These are phyloP conservation scores for Megacollybia marginata DNA, from an alignment of 768 basidiomycete genomes.

Conservation along the genomic window DNA sequence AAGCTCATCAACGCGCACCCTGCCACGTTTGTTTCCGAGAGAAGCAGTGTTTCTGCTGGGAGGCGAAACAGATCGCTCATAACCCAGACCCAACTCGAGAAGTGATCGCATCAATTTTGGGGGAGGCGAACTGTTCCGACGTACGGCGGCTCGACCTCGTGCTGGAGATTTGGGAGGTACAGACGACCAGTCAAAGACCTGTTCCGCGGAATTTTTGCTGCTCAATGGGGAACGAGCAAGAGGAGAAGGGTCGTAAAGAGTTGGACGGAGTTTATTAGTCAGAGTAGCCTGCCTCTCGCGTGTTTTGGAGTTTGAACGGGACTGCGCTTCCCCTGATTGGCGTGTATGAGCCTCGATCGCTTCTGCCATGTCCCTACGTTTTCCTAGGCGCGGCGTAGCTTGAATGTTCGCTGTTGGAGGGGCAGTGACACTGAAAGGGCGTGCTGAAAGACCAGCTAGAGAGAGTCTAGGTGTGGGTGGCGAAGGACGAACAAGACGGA, in stretches of 20 bases:
- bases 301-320: slow-evolving; percentile 33
- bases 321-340: slow-evolving; percentile 22
- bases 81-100: slow-evolving; percentile 11
- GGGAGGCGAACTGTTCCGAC: slow-evolving; percentile 48
- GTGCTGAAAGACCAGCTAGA: slow-evolving; percentile 17
- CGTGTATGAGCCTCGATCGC: slow-evolving; percentile 38
- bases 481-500: slow-evolving; percentile 43
- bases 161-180: slow-evolving; percentile 18
- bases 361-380: no score
- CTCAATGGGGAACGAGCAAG: background rate
- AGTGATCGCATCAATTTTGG: slow-evolving; percentile 37
- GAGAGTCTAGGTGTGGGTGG: slow-evolving; percentile 56
- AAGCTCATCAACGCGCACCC: slow-evolving; percentile 47
- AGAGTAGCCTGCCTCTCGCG: slow-evolving; percentile 18
- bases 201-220: slow-evolving; percentile 19
- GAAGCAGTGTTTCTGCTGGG: background rate
- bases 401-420: slow-evolving; percentile 23
- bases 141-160: slow-evolving; percentile 34
- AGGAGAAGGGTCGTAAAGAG: background rate
- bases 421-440: slow-evolving; percentile 14
- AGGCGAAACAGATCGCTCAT: background rate
- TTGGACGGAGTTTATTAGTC: background rate
- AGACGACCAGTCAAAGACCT: slow-evolving; percentile 41
- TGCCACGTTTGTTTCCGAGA: slow-evolving; percentile 35
- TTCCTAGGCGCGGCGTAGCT: slow-evolving; percentile 29